Base-by-base conservation (phyloP, 495 filamentous ascomycete species). In the Penicillium manginii region DNA sequence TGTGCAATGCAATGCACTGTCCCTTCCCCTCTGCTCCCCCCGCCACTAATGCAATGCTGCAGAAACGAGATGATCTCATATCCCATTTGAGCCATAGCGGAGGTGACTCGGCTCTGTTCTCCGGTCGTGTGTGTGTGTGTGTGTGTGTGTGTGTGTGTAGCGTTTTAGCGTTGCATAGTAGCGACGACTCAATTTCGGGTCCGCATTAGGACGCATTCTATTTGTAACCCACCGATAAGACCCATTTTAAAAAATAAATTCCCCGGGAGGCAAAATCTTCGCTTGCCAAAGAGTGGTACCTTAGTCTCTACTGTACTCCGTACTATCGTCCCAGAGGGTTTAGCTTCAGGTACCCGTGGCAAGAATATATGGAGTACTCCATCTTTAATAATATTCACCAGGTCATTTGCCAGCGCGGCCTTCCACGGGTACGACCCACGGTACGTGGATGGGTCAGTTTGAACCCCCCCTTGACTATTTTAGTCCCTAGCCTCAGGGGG, bases 1-100 rank as follows among this genome's bases (percentile, higher is more conserved):
- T 65, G 43, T 60, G 56, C 59, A 56, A 55, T 62, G 55, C 56
- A 65, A 55, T 62, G 55, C 56, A 65, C 56, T 55, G 62, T 62
- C 52, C 59, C 29, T 46, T 42, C 45, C 45, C 45, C 45, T 47
- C 45, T 15, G 14, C 21, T 47, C n/a, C 46, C 17, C 31, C 10
- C 26, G 32, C 22, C 22, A 18, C 21, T 50, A 37, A 1, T 57
- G 45, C 11, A 22, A 21, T 15, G 18, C 53, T 55, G 53, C 53
- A 55, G 53, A 35, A 35, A 6, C 19, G 10, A 56, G 56, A 55
- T 35, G 57, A 59, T 59, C 57, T 26, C 42, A 60, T 22, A 29
- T 11, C 49, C 58, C 54, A 43, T 45, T 22, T 32, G 51, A 58
- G 23, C 19, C 35, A 42, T 29, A 21, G 22, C 54, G 54, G 59